phyloP scores from a whole-genome alignment of 75 land plant species.

The Sequoia sempervirens region DNA sequence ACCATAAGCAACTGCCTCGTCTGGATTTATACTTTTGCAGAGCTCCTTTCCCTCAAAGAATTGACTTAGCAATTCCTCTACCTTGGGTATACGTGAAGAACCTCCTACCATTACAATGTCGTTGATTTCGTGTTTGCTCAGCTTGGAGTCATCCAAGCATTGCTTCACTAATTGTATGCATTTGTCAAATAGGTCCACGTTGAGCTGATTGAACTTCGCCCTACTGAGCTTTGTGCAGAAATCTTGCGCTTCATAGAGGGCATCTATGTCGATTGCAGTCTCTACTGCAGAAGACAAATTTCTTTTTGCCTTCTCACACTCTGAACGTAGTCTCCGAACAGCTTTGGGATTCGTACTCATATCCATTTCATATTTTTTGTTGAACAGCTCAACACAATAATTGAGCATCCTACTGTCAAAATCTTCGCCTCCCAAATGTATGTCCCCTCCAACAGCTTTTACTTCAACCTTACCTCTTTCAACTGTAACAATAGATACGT shows the following conservation, averaged over 20 bases:
- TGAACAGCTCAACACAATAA: no score
- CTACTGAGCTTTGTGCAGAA: background rate
- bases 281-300: background rate
- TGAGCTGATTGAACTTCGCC: background rate
- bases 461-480: no score
- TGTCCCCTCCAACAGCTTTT: no score
- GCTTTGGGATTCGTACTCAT: background rate
- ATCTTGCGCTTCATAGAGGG: background rate
- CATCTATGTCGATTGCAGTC: background rate
- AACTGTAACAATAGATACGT: no score
- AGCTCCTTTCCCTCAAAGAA: slow-evolving; percentile 4
- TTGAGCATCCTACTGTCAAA: no score
- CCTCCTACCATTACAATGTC: slow-evolving; percentile 7
- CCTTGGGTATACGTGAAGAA: slow-evolving; percentile 9
- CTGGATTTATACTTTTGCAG: background rate
- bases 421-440: no score
- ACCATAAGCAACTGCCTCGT: no score
- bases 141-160: no score
- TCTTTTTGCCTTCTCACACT: background rate
- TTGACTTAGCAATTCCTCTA: background rate
- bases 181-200: background rate
- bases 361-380: background rate
- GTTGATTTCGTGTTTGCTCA: background rate
- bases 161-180: background rate
- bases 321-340: background rate